phyloP scores from a whole-genome alignment of 2,329 filamentous ascomycete genomes.

The Tolypocladium cylindrosporum region DNA sequence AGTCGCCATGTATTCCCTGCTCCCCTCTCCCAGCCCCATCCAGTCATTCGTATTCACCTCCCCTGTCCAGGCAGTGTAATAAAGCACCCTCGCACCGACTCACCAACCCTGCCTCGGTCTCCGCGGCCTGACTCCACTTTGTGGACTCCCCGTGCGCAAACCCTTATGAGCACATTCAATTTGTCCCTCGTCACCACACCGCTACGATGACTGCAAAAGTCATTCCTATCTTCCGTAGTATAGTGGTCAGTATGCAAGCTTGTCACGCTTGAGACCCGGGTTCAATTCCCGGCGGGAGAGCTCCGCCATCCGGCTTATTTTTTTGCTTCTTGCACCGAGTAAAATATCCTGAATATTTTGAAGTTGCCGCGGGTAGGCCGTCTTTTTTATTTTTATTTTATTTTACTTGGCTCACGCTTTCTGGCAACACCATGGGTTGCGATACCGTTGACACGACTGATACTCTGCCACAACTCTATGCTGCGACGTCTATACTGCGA shows the following conservation, averaged over 20 bases:
- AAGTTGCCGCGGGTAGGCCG: background rate
- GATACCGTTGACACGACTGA: background rate
- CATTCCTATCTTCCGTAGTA: conserved; percentile 3
- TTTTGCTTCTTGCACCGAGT: background rate
- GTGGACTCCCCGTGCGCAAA: background rate
- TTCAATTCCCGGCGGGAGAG: conserved; percentile 6
- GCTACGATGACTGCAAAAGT: conserved; percentile 2
- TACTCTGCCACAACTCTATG: no score
- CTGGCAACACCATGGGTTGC: background rate
- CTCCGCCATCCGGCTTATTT: conserved; percentile 1
- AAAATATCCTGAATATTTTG: background rate
- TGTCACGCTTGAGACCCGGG: conserved; percentile 6
- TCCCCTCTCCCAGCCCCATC: no score
- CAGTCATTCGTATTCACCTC: no score
- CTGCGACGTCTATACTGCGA: no score
- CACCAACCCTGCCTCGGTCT: no score
- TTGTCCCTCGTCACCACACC: background rate
- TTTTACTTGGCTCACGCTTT: no score
- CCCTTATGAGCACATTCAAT: background rate
- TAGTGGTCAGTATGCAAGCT: no score
- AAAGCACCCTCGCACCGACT: no score
- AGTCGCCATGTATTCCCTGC: no score
- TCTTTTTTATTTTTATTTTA: background rate
- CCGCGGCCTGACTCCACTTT: background rate
- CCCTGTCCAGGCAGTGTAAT: no score